Base-by-base conservation (phyloP, 2,329 filamentous ascomycete species). In the Ambrosiella beaveri region DNA sequence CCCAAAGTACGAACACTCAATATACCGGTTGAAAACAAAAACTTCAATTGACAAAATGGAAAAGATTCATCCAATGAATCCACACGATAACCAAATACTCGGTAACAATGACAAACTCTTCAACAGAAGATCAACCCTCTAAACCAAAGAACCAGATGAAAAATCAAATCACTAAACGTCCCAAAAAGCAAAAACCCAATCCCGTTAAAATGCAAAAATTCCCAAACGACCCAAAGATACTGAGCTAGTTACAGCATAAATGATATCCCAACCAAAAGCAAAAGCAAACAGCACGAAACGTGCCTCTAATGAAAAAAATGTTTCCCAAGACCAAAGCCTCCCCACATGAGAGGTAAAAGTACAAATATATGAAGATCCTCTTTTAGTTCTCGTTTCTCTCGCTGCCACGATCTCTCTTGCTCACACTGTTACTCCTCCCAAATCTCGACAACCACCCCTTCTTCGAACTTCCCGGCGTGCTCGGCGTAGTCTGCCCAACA, bases 401-500 rank as follows among this genome's bases (percentile, higher is more conserved):
- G 2, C 11, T 49, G 36, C 45, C 44, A 47, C 41, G 51, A 7
- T 58, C 58, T 36, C 40, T 57, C 59, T 61, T 58, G 9, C 35
- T 54, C 19, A 58, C 39, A 38, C 59, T 61, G 47, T 58, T 61
- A 40, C 59, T 61, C 19, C 59, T 57, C 19, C 59, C 59, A 51
- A 61, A 61, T 15, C 57, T 50, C 12, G 59, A 51, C 53, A 61
- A 38, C 59, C 59, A 61, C 13, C 57, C 54, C 49, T 59, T 58
- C 36, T 59, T 61, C 11, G 59, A 54, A 3, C 51, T 35, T 15
- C 55, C 55, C 15, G 57, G 57, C 2, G 59, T 58, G 1, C 56
- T 50, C 12, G 53, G 36, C n/a, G 57, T 54, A 17, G 51, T 55
- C 15, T 49, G 52, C 11, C 57, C 59, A 12, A n/a, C 45, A 11